Evolutionary conservation across 345 rosid species (phyloP).

Genomic region (Populus alba): DNA sequence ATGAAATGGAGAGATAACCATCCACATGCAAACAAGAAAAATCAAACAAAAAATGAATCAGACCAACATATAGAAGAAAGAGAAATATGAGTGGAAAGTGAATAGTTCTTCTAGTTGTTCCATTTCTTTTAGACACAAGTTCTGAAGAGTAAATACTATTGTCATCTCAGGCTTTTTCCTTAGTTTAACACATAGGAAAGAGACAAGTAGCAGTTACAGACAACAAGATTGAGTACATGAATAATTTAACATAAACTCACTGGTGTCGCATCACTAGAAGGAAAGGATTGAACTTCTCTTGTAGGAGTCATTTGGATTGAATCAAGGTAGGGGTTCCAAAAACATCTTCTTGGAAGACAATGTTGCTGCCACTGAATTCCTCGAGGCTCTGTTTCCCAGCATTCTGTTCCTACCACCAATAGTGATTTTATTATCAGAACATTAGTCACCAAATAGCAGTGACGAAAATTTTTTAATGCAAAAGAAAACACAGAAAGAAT

Average conservation of each 20-base stretch:
- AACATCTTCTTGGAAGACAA: slow-evolving; percentile 37
- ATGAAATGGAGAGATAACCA: not conserved
- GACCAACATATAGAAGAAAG: not conserved
- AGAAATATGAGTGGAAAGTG: no score
- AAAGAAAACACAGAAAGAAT: not conserved
- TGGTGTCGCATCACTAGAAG: slow-evolving; percentile 41
- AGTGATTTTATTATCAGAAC: slow-evolving; percentile 3
- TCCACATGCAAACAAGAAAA: not conserved
- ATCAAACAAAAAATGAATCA: not conserved
- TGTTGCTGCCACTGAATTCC: slow-evolving; percentile 43
- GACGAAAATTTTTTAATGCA: not conserved
- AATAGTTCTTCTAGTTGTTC: no score
- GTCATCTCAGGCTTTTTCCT: not conserved
- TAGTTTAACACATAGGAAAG: not conserved
- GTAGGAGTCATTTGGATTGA: slow-evolving; percentile 71
- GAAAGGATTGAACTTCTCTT: slow-evolving; percentile 60
- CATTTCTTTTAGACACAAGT: not conserved
- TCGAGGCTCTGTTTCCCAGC: slow-evolving; percentile 37
- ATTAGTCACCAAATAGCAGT: not conserved
- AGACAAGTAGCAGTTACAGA: not conserved
- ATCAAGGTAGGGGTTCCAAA: slow-evolving; percentile 74
- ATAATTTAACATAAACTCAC: slow-evolving; percentile 45
- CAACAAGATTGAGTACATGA: not conserved
- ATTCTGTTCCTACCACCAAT: slow-evolving; percentile 24
- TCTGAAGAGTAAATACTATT: not conserved